phyloP scores from a whole-genome alignment of 495 filamentous ascomycete genomes.

The Tuber calosporum region DNA sequence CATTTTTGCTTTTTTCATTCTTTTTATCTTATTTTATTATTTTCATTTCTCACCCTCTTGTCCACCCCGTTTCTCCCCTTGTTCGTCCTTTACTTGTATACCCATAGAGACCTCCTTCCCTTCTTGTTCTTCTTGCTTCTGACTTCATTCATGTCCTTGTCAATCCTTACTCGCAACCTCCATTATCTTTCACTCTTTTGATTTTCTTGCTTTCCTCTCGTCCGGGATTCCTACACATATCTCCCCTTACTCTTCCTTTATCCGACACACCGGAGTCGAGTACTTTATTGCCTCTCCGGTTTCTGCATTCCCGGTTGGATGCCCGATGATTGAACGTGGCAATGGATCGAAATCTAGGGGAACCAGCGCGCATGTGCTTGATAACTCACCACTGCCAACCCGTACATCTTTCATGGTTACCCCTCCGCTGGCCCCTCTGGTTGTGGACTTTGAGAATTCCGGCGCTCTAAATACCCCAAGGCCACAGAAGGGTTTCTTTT shows the following conservation, averaged over 20 bases:
- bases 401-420: slow-evolving; percentile 34
- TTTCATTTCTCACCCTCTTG: neutral
- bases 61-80: neutral
- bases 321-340: slow-evolving; percentile 39
- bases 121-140: slow-evolving; percentile 20
- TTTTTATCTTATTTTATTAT: neutral
- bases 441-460: slow-evolving; percentile 19
- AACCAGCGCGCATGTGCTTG: slow-evolving; percentile 14
- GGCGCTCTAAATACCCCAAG: slow-evolving; percentile 14
- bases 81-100: neutral
- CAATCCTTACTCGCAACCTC: slow-evolving; percentile 28
- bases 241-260: slow-evolving; percentile 22
- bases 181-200: slow-evolving; percentile 36
- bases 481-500: slow-evolving; percentile 35
- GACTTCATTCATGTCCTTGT: slow-evolving; percentile 29
- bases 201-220: slow-evolving; percentile 27
- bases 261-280: slow-evolving; percentile 9
- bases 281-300: neutral
- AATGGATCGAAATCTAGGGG: slow-evolving; percentile 36
- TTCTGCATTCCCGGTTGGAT: slow-evolving; percentile 25
- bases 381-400: slow-evolving; percentile 24
- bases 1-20: neutral
- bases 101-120: neutral
- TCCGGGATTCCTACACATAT: slow-evolving; percentile 8
- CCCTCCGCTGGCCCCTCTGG: slow-evolving; percentile 33